These are phyloP conservation scores for Mucor velutinosus DNA, from an alignment of 371 early-diverging fungal species.

Conservation along the genomic window DNA sequence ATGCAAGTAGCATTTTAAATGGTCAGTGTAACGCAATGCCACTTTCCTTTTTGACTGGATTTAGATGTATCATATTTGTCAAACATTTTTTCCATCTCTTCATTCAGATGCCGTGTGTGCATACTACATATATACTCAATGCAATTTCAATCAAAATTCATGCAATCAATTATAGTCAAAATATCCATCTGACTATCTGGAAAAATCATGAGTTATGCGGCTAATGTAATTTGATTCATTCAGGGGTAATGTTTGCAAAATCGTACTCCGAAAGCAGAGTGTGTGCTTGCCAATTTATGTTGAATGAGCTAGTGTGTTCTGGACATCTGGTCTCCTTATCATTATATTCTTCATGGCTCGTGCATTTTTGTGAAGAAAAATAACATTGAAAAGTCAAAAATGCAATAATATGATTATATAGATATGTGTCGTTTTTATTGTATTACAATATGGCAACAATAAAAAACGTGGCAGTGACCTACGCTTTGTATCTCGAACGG, in stretches of 20 bases:
- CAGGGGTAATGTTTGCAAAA: background rate
- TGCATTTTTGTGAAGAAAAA: background rate
- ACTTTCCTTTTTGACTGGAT: background rate
- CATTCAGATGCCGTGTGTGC: background rate
- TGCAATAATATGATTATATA: background rate
- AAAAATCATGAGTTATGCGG: background rate
- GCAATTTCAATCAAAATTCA: background rate
- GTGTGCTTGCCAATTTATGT: background rate
- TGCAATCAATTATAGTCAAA: background rate
- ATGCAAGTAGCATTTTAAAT: background rate
- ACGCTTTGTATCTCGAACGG: background rate
- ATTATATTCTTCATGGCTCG: background rate
- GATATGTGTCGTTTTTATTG: background rate
- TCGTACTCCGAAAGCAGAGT: background rate
- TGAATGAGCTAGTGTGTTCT: background rate
- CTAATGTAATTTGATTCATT: background rate
- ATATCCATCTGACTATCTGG: background rate
- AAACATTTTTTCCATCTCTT: background rate
- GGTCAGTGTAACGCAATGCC: background rate
- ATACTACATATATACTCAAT: background rate
- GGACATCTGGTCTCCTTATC: background rate
- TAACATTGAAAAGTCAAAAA: background rate
- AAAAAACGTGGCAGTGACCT: conserved; percentile 1
- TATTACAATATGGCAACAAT: background rate
- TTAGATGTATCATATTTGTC: background rate